Evolutionary conservation across 1,139 yeast genomes (phyloP).

Genomic region (Yamadazyma oceani): DNA sequence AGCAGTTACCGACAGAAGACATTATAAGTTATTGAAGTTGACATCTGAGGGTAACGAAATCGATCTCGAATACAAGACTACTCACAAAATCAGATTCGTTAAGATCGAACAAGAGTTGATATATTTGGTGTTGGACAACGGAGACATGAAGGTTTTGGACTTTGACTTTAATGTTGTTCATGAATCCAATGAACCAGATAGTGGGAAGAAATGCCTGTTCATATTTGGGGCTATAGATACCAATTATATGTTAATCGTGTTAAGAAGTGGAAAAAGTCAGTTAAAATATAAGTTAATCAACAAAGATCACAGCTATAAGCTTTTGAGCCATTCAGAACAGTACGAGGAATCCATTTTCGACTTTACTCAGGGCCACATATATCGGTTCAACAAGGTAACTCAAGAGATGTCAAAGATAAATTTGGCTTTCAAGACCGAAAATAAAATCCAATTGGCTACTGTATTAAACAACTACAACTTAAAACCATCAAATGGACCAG

Average conservation of each 20-base stretch:
- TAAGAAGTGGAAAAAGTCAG: neutral
- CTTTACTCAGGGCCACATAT: conserved; percentile 9
- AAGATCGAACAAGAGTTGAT: conserved; percentile 33
- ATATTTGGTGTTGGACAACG: conserved; percentile 42
- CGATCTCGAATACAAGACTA: conserved; percentile 15
- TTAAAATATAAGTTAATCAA: conserved; percentile 8
- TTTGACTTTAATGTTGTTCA: conserved; percentile 20
- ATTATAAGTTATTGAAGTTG: conserved; percentile 32
- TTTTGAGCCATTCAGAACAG: conserved; percentile 3
- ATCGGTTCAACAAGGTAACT: conserved; percentile 8
- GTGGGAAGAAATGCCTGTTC: conserved; percentile 3
- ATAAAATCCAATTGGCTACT: conserved; percentile 22
- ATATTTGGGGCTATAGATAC: neutral
- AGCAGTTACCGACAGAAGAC: conserved; percentile 50
- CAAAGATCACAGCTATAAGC: conserved; percentile 3
- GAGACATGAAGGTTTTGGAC: conserved; percentile 22
- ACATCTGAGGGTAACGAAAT: conserved; percentile 26
- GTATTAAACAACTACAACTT: conserved; percentile 16
- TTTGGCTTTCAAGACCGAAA: conserved; percentile 23
- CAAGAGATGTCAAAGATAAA: conserved; percentile 11
- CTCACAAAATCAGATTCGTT: conserved; percentile 31
- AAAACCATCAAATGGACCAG: conserved; percentile 1
- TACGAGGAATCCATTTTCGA: conserved; percentile 10
- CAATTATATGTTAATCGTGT: neutral
- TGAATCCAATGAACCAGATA: conserved; percentile 23